Evolutionary conservation across 345 rosid genomes (phyloP).

Genomic region (Camelina laxa): DNA sequence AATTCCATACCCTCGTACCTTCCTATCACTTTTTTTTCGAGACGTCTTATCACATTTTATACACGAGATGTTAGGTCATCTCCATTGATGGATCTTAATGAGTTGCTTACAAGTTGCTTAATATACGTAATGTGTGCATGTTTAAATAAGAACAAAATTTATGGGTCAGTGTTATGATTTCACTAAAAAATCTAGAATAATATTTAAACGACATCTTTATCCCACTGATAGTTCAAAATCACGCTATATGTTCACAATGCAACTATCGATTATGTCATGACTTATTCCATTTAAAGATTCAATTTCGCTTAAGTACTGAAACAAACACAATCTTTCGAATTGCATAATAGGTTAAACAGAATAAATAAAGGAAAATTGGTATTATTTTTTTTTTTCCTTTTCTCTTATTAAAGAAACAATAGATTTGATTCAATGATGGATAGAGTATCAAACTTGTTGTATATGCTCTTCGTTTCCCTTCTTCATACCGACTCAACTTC

Average conservation of each 20-base stretch:
- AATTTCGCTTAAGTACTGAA: neutral
- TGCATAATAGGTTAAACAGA: neutral
- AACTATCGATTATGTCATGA: neutral
- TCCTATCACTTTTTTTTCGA: slow-evolving; percentile 4
- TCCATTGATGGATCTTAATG: too few species aligned
- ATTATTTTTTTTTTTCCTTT: neutral
- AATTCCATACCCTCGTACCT: slow-evolving; percentile 8
- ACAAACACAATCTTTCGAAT: slow-evolving; percentile 12
- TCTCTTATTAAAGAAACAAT: neutral
- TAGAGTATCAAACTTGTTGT: neutral
- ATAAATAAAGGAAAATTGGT: neutral
- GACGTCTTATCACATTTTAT: neutral
- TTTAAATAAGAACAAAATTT: neutral
- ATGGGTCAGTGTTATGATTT: neutral
- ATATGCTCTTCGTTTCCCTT: neutral
- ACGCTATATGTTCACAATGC: neutral
- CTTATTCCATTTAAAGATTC: neutral
- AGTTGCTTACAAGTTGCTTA: too few species aligned
- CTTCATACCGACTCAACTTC: slow-evolving; percentile 38
- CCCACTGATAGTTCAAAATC: too few species aligned
- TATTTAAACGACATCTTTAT: too few species aligned
- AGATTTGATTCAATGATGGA: neutral
- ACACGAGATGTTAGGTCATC: too few species aligned
- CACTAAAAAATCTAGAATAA: neutral
- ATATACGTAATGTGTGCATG: neutral